phyloP scores from a whole-genome alignment of 768 basidiomycete genomes.

The Xerocomellus intermedius region DNA sequence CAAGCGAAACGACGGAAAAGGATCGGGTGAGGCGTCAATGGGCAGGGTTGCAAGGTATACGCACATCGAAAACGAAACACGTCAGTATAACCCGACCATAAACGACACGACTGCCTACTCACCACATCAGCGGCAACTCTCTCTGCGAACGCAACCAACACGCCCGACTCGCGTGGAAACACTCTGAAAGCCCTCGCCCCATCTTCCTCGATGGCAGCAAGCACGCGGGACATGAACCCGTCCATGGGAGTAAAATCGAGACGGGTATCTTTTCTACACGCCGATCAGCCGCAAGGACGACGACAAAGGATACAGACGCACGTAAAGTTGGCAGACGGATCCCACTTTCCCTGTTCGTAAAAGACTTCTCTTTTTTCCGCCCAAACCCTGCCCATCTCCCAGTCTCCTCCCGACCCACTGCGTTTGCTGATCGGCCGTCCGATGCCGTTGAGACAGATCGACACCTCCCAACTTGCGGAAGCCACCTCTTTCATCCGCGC shows the following conservation, averaged over 20 bases:
- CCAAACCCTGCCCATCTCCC: conserved; percentile 96
- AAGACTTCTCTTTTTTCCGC: conserved; percentile 94
- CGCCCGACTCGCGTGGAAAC: conserved; percentile 78
- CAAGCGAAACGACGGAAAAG: background rate
- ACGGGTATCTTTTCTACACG: conserved; percentile 46
- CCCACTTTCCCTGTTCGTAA: conserved; percentile 80
- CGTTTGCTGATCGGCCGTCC: conserved; percentile 9
- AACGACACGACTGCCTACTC: conserved; percentile 26
- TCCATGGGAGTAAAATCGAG: conserved; percentile 95
- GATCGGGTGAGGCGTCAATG: background rate
- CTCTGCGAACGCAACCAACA: conserved; percentile 80
- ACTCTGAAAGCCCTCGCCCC: conserved; percentile 80
- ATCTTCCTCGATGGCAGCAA: conserved; percentile 66
- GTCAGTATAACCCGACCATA: background rate
- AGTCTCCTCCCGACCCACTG: conserved; percentile 41
- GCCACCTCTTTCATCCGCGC: conserved; percentile 77
- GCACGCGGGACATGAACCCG: conserved; percentile 71
- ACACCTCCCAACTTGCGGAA: conserved; percentile 83
- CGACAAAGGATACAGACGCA: conserved; percentile 33
- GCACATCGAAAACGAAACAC: background rate
- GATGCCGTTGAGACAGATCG: conserved; percentile 44
- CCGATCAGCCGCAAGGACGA: background rate
- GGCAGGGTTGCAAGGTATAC: background rate
- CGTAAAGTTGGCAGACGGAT: conserved; percentile 81
- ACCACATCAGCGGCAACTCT: conserved; percentile 84